Percentiles rank a stretch among this genome's conserved stretches.
Evolutionary conservation across 495 filamentous ascomycete genomes (phyloP).

Genomic region (Penicillium psychrofluorescens): DNA sequence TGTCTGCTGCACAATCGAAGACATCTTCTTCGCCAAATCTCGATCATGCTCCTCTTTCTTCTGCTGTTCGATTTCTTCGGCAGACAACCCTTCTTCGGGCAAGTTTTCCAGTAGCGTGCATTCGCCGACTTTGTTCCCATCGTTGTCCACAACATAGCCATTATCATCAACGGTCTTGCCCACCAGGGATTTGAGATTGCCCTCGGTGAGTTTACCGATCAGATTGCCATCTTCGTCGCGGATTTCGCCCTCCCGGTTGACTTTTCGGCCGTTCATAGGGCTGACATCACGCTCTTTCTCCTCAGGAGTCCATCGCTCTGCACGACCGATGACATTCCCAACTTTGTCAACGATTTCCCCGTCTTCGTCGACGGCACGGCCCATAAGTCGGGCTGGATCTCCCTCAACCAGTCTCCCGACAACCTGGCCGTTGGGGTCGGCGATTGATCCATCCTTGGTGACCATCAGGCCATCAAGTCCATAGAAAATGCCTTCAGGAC

Average conservation of each 20-base stretch:
- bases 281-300: slow-evolving; percentile 59
- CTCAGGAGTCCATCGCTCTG: slow-evolving; percentile 75
- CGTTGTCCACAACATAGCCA: slow-evolving; percentile 74
- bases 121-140: slow-evolving; percentile 74
- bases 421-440: slow-evolving; percentile 50
- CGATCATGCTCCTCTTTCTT: slow-evolving; percentile 56
- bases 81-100: slow-evolving; percentile 31
- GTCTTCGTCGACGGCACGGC: slow-evolving; percentile 73
- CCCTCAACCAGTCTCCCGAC: slow-evolving; percentile 68
- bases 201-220: slow-evolving; percentile 70
- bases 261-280: slow-evolving; percentile 70
- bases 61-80: slow-evolving; percentile 44
- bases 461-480: slow-evolving; percentile 60
- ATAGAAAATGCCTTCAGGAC: slow-evolving; percentile 64
- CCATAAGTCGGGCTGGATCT: slow-evolving; percentile 62
- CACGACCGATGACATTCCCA: slow-evolving; percentile 73
- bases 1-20: slow-evolving; percentile 64
- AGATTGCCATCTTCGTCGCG: slow-evolving; percentile 74
- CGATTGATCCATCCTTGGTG: slow-evolving; percentile 62
- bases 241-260: slow-evolving; percentile 79
- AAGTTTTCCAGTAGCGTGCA: slow-evolving; percentile 74
- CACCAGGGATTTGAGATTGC: slow-evolving; percentile 59
- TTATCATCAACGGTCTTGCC: slow-evolving; percentile 83
- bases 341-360: slow-evolving; percentile 77
- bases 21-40: slow-evolving; percentile 74